Conservation (phyloP, 2,329 filamentous ascomycete genomes). For the Thermochaetoides dissita region DNA sequence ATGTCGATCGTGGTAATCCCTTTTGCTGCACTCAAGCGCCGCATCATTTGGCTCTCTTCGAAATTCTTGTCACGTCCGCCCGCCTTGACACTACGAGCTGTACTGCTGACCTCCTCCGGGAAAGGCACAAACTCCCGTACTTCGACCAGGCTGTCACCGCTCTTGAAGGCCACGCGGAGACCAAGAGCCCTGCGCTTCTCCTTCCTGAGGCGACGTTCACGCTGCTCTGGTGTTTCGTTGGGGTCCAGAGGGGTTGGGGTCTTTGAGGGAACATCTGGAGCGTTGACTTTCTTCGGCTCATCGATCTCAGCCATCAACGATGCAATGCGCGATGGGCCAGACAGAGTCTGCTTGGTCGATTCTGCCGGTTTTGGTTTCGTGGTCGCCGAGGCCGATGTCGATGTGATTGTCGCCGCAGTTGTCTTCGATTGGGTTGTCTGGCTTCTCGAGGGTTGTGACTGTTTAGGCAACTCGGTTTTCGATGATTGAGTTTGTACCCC, state of each 20-base stretch:
- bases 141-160: constrained; percentile 51
- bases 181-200: constrained; percentile 47
- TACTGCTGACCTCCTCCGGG: constrained; percentile 30
- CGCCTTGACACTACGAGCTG: constrained; percentile 9
- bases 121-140: constrained; percentile 60
- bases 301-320: constrained; percentile 37
- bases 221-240: constrained; percentile 55
- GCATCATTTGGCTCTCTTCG: constrained; percentile 57
- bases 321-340: constrained; percentile 35
- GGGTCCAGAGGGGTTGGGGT: constrained; percentile 32
- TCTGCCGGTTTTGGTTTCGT: constrained; percentile 19
- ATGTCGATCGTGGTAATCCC: constrained; percentile 18
- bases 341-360: constrained; percentile 14
- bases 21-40: constrained; percentile 41
- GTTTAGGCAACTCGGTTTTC: constrained; percentile 14
- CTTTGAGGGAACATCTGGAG: constrained; percentile 22
- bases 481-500: constrained; percentile 13
- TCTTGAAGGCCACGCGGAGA: constrained; percentile 57
- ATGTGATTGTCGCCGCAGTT: constrained; percentile 6
- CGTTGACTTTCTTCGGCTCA: constrained; percentile 37
- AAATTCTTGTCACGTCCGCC: constrained; percentile 47
- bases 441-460: constrained; percentile 3
- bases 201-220: constrained; percentile 53
- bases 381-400: constrained; percentile 13
- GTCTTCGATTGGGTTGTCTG: constrained; percentile 13